Evolutionary conservation across 805 yeast genomes (phyloP).

Genomic region (Ogataea nonfermentans): DNA sequence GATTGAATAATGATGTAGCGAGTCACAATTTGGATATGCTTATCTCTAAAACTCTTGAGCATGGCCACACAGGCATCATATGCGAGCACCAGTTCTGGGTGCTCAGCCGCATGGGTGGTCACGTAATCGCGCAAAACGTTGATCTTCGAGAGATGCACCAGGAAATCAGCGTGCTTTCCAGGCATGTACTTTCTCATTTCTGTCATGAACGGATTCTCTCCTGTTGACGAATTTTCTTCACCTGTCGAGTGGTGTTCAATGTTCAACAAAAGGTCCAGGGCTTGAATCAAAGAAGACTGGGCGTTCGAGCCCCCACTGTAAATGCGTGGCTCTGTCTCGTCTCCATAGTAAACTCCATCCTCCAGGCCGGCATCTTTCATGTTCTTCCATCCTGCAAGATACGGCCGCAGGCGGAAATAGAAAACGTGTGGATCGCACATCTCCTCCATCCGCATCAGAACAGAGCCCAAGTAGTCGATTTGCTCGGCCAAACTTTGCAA

Average conservation of each 20-base stretch:
- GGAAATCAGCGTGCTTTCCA: constrained; percentile 72
- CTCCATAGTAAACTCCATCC: constrained; percentile 76
- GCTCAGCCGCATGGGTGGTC: constrained; percentile 32
- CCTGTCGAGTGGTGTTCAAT: constrained; percentile 83
- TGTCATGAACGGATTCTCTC: constrained; percentile 54
- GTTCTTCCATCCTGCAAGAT: constrained; percentile 90
- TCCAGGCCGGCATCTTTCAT: constrained; percentile 83
- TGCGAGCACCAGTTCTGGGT: constrained; percentile 61
- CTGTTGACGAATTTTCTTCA: constrained; percentile 7
- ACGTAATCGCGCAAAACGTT: constrained; percentile 69
- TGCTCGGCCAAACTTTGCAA: constrained; percentile 69
- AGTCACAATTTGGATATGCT: constrained; percentile 90
- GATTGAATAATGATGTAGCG: constrained; percentile 84
- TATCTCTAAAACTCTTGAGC: constrained; percentile 85
- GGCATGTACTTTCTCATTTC: constrained; percentile 95
- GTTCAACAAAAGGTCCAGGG: constrained; percentile 71
- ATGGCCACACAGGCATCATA: constrained; percentile 89
- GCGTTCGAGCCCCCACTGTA: constrained; percentile 94
- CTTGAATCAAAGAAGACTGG: constrained; percentile 86
- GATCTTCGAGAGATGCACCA: constrained; percentile 54
- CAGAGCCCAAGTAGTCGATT: constrained; percentile 70
- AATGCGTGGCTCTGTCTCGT: constrained; percentile 50
- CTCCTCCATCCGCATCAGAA: constrained; percentile 81
- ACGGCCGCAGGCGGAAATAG: constrained; percentile 83
- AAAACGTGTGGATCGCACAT: constrained; percentile 94